A percentile compares a stretch with the other conserved stretches of the same genome.
phyloP scores from a whole-genome alignment of 305 asterid species.

The Fraxinus xanthoxyloides region DNA sequence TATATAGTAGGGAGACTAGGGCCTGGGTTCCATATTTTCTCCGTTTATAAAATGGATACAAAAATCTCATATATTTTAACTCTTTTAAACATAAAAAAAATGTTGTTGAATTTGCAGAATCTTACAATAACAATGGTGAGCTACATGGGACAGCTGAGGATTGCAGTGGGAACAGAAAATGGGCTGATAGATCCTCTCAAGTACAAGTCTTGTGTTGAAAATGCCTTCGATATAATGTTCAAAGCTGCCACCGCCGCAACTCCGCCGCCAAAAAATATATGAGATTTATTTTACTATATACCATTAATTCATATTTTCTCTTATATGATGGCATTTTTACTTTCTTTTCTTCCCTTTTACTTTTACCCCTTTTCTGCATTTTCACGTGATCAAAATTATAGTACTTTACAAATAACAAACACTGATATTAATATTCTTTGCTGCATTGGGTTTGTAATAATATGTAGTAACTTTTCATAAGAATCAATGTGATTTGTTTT shows the following conservation, averaged over 20 bases:
- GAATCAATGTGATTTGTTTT: neutral
- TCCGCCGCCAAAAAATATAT: neutral
- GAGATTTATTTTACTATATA: neutral
- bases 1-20: neutral
- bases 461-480: neutral
- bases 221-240: conserved; percentile 44
- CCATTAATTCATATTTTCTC: neutral
- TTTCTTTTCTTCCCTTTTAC: neutral
- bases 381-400: neutral
- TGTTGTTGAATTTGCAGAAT: conserved; percentile 40
- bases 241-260: conserved; percentile 37
- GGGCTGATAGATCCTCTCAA: conserved; percentile 50
- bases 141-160: conserved; percentile 56
- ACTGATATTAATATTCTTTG: neutral
- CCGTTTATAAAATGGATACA: neutral
- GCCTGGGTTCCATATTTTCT: neutral
- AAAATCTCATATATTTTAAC: neutral
- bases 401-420: neutral
- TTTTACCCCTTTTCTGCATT: neutral
- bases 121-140: conserved; percentile 59
- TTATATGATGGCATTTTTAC: neutral
- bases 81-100: neutral
- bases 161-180: conserved; percentile 58
- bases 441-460: neutral
- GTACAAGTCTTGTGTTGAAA: conserved; percentile 45